phyloP scores from a whole-genome alignment of 345 rosid species.

The Populus euphratica region DNA sequence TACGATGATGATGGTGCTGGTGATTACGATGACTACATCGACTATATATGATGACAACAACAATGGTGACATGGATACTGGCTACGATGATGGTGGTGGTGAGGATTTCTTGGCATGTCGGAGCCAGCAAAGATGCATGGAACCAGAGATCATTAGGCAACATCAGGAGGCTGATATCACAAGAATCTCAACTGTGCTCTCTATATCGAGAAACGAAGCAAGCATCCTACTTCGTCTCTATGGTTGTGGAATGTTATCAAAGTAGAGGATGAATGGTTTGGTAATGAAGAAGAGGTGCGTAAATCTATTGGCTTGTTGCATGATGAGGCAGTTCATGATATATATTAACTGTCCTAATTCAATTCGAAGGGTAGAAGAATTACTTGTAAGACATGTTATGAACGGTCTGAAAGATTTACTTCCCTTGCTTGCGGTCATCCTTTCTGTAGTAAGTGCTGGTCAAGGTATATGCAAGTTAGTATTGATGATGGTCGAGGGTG shows the following conservation, averaged over 20 bases:
- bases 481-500: conserved; percentile 81
- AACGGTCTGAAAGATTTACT: conserved; percentile 39
- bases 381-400: conserved; percentile 79
- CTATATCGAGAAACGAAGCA: conserved; percentile 50
- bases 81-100: no score
- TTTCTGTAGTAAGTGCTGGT: conserved; percentile 74
- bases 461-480: conserved; percentile 58
- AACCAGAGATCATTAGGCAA: conserved; percentile 26
- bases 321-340: conserved; percentile 31
- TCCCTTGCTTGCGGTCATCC: conserved; percentile 88
- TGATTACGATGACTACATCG: background rate
- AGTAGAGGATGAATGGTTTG: conserved; percentile 90
- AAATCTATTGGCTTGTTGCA: conserved; percentile 61
- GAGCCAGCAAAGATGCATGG: conserved; percentile 19
- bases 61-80: no score
- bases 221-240: conserved; percentile 54
- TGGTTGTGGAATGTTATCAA: conserved; percentile 66
- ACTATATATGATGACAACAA: conserved; percentile 10
- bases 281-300: conserved; percentile 67
- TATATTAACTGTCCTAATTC: no score
- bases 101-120: conserved; percentile 41
- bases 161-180: conserved; percentile 58
- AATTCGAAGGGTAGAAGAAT: conserved; percentile 28
- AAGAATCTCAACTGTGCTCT: conserved; percentile 65
- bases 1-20: background rate